Base-by-base conservation (phyloP, 768 basidiomycete species). In the Pulveroboletus sp. region DNA sequence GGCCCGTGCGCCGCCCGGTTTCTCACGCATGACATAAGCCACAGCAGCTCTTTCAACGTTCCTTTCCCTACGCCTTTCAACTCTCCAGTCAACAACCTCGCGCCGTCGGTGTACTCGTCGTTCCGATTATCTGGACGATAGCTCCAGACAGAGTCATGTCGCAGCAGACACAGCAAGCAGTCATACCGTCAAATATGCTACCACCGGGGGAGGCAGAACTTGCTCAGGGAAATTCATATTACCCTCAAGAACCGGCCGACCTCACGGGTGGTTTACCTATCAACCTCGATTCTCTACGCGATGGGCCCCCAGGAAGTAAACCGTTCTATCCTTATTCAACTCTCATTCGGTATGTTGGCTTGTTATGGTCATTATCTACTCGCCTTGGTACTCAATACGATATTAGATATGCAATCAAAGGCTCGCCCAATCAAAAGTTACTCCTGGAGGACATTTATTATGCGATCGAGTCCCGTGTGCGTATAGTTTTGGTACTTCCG, bases 271-370 rank as follows among this genome's bases (percentile, higher is more conserved):
- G 88, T 21, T 75, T 90, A 30, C 89, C 89, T 44, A 88, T 92
- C 62, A 92, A 88, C 62, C 83, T 92, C 24, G 88, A 90, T 67
- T 91, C 89, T 4, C 74, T 92, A 49, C 77, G 89, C 46, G 89
- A 93, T 63, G 89, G 90, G 0, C 90, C 89, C 3, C 88, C 90
- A 7, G 89, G 90, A 41, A 89, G 82, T 65, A 93, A 93, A 67
- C 89, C 89, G 6, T 91, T 92, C 62, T 93, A 93, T 62, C 90
- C 89, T 3, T 93, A 93, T 64, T 92, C 89, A 4, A 93, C 89
- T 31, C 80, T 93, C 47, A 93, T 93, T 62, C 82, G 89, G 89
- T 90, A 65, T 49, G 84, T 76, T 51, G 40, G 24, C 50, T 43
- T 18, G 8, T 21, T 43, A 32, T 32, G 24, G 39, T 36, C 43